Percentiles rank a stretch among this genome's conserved stretches.
Evolutionary conservation across 108 stramenopile species (phyloP).

Genomic region (Chaetoceros tenuissimus): DNA sequence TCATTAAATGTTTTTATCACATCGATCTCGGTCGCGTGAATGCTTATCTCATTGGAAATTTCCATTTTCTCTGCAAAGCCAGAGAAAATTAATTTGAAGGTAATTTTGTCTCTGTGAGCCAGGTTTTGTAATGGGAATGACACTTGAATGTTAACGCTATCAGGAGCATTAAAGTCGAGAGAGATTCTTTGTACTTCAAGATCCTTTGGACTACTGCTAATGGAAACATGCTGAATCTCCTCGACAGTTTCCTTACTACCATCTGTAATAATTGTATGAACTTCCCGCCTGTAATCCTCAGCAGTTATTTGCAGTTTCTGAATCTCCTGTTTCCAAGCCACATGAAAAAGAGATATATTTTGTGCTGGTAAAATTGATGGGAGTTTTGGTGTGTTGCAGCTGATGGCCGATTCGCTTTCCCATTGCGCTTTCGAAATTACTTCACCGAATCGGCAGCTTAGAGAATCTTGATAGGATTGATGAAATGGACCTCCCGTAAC

Average conservation of each 20-base stretch:
- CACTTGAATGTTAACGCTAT: not conserved
- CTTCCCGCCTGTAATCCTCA: not conserved
- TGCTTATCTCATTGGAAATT: not conserved
- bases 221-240: not conserved
- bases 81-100: not conserved
- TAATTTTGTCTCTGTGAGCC: not conserved
- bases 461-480: not conserved
- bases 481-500: not conserved
- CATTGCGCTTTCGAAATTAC: not conserved
- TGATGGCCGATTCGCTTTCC: not conserved
- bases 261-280: not conserved
- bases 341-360: not conserved
- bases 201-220: not conserved
- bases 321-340: not conserved
- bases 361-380: not conserved
- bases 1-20: not conserved
- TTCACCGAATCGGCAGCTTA: not conserved
- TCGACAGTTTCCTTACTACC: too few relatives aligned
- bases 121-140: not conserved
- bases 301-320: not conserved
- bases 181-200: not conserved
- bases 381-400: not conserved
- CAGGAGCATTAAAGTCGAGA: not conserved
- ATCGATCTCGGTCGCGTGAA: not conserved
- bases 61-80: not conserved